Base-by-base conservation (phyloP, 371 early-diverging fungal species). In the Mortierella sp. region DNA sequence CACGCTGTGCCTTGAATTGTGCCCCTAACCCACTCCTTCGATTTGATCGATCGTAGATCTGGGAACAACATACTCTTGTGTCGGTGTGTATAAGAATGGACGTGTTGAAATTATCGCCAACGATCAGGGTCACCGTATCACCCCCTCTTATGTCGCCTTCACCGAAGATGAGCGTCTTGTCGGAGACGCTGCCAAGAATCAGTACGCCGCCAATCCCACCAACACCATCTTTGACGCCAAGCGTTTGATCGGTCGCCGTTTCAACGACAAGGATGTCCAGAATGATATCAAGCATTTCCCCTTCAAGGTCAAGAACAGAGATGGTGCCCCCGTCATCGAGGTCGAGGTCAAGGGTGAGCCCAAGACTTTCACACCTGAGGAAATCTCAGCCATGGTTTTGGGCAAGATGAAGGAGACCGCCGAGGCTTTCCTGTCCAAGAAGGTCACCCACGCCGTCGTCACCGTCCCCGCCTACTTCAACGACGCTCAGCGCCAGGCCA, bases 21-120 rank as follows among this genome's bases (percentile, higher is more conserved):
- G 34, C 10, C 10, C 10, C 34, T 34, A 34, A 34, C 34, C 34
- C 4, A 34, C 34, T 34, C 34, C 10, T 34, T 34, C 10, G 7
- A 7, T 34, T 10, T 7, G 10, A 34, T 10, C 10, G 4, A 10
- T 7, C 84, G 93, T 94, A 80, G 98, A 99, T 90, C 90, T 99
- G 81, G 99, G 99, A 82, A 99, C 99, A 74, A 99, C 99, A 74
- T 98, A 99, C 92, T 96, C 97, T 54, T 99, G 99, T 83, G 97
- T 99, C 68, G 98, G 94, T 77, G 96, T 96, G 46, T 96, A 94
- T 89, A 93, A 94, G 83, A 94, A 96, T 83, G 98, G 96, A 81
- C 94, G 93, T 68, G 96, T 95, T 57, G 97, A 96, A 83, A 95
- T 96, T 77, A 95, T 96, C 81, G 95, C 98, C 84, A 98, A 98